These are phyloP conservation scores for Biscutella laevigata DNA, from an alignment of 441 rosid species.

Conservation along the genomic window DNA sequence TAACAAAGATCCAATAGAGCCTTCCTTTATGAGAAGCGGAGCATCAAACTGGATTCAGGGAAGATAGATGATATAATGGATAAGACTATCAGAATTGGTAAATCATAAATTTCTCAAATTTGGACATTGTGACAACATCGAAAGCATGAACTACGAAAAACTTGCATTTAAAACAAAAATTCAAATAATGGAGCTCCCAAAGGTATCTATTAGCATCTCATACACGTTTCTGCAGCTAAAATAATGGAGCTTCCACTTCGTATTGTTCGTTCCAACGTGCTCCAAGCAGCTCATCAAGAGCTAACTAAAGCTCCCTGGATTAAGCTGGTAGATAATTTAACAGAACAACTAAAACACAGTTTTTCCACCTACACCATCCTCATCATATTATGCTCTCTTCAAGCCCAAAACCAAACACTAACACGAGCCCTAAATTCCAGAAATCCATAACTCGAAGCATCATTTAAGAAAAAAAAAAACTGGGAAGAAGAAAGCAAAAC, in stretches of 20 bases:
- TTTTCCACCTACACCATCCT: neutral
- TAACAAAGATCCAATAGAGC: conserved; percentile 79
- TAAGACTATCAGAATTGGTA: neutral
- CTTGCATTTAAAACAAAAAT: neutral
- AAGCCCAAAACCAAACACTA: neutral
- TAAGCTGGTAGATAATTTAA: neutral
- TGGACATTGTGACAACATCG: neutral
- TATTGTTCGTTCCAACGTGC: neutral
- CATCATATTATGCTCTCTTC: neutral
- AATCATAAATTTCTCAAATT: neutral
- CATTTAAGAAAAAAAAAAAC: neutral
- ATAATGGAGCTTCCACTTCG: neutral
- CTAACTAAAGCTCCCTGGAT: neutral
- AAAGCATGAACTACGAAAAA: neutral
- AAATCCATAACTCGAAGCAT: neutral
- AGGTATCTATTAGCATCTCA: neutral
- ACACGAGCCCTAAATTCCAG: neutral
- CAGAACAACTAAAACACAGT: neutral
- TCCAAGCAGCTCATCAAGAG: neutral
- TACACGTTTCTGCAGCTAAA: neutral
- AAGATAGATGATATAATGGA: conserved; percentile 1
- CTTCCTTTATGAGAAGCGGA: conserved; percentile 73
- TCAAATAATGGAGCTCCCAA: neutral
- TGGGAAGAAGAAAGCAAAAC: conserved; percentile 20
- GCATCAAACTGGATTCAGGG: conserved; percentile 51